Evolutionary conservation across 495 filamentous ascomycete genomes (phyloP), one percentile per base, ranked within the genome.

Genomic region (Lepidopterella palustris): DNA sequence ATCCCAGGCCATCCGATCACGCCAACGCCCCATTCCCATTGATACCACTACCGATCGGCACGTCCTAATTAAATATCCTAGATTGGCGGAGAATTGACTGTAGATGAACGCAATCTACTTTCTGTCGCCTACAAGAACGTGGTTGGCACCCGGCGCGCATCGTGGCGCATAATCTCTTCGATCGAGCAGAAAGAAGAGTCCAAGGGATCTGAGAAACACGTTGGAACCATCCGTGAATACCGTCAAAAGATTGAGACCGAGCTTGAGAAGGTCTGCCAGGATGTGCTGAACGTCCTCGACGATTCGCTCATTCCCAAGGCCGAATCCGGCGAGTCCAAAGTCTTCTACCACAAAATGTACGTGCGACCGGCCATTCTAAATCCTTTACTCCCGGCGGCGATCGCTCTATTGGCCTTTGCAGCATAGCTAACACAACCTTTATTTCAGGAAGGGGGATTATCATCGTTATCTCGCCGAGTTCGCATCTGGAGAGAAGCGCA

Each of bases 321-420:
- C 67, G 89, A 95, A 76, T 89, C 91, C 64, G 93, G 93, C 77
- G 93, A 99, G 83, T 96, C 91, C 69, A 97, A 97, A 84, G 93
- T 99, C 69, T 99, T 99, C 76, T 99, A 99, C 81, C 95, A 97
- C 87, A 99, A 99, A 87, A 99, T 99, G 93, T 97, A 77, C 58
- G 89, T 81, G 18, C 31, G 10, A 20, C 39, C 25, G 8, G 11
- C 28, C 23, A 23, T 35, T 48, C 21, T 10, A 28, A 27, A 27
- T 6, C n/a, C 21, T n/a, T n/a, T n/a, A n/a, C n/a, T 26, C 57
- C 13, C 39, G 20, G 31, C 20, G 18, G 39, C n/a, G 2, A 28
- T 11, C 13, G 27, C 35, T 25, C 9, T 50, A 18, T 27, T 10
- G 47, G 13, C 47, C 11, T 50, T 27, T 2, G n/a, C 13, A 10